These are phyloP conservation scores for Bipolaris oryzae DNA, from an alignment of 2,329 filamentous ascomycete genomes.

Conservation along the genomic window DNA sequence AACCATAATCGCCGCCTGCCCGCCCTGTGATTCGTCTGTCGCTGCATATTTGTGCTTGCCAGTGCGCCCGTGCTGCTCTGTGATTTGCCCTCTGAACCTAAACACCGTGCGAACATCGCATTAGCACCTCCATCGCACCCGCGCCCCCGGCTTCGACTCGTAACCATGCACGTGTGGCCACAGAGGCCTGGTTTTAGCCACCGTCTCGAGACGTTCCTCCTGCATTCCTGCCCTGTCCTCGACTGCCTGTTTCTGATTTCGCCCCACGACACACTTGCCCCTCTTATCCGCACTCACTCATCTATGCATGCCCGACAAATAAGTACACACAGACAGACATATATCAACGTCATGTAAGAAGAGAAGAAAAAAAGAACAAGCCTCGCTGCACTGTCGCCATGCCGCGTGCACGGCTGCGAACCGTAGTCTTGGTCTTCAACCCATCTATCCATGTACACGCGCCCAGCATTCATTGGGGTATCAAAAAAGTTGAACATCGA, in stretches of 20 bases:
- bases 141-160: conserved; percentile 1
- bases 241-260: background rate
- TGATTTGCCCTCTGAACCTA: conserved; percentile 20
- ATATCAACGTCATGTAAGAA: background rate
- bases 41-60: conserved; percentile 26
- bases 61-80: conserved; percentile 13
- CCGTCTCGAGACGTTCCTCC: conserved; percentile 6
- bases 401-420: background rate
- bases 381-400: too few species aligned
- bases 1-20: conserved; percentile 1
- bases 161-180: conserved; percentile 11
- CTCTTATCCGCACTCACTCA: background rate
- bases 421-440: too few species aligned
- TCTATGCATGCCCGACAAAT: background rate
- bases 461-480: conserved; percentile 15
- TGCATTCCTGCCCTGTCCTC: background rate
- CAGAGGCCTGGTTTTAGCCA: conserved; percentile 13
- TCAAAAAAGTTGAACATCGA: conserved; percentile 2
- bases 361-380: background rate
- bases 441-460: background rate
- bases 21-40: conserved; percentile 24
- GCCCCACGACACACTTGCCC: background rate
- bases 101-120: conserved; percentile 10
- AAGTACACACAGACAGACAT: too few species aligned
- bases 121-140: conserved; percentile 6